These are phyloP conservation scores for Fonsecaea pedrosoi DNA, from an alignment of 2,329 filamentous ascomycete genomes.

Conservation along the genomic window DNA sequence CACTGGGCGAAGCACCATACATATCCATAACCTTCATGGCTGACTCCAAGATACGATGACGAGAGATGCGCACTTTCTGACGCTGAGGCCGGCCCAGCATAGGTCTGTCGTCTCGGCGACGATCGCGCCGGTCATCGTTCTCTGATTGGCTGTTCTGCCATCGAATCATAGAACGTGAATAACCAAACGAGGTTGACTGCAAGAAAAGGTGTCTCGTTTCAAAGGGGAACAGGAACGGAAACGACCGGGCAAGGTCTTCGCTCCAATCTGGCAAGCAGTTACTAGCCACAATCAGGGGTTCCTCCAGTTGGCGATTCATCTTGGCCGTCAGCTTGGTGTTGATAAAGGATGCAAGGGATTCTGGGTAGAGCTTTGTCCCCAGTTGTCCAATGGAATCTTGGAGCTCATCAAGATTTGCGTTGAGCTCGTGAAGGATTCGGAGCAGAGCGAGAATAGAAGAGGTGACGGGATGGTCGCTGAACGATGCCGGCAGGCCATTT, in stretches of 20 bases:
- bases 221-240: conserved; percentile 97
- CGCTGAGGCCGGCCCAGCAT: conserved; percentile 90
- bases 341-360: conserved; percentile 91
- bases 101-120: conserved; percentile 83
- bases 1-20: conserved; percentile 94
- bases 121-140: conserved; percentile 80
- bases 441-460: conserved; percentile 86
- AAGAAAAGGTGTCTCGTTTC: conserved; percentile 96
- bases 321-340: conserved; percentile 99
- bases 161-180: conserved; percentile 93
- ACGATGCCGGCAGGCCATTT: conserved; percentile 71
- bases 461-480: conserved; percentile 82
- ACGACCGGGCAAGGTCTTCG: conserved; percentile 89
- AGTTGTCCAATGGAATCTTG: conserved; percentile 63
- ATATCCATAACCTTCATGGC: conserved; percentile 99
- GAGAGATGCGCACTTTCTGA: conserved; percentile 97
- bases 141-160: conserved; percentile 92
- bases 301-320: conserved; percentile 93
- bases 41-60: conserved; percentile 92
- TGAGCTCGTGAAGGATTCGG: conserved; percentile 89
- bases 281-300: conserved; percentile 94
- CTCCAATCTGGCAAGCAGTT: conserved; percentile 96
- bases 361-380: conserved; percentile 74
- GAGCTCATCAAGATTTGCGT: conserved; percentile 91
- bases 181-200: conserved; percentile 97